phyloP scores from a whole-genome alignment of 805 yeast genomes.

The Zygoascus biomembranicola region DNA sequence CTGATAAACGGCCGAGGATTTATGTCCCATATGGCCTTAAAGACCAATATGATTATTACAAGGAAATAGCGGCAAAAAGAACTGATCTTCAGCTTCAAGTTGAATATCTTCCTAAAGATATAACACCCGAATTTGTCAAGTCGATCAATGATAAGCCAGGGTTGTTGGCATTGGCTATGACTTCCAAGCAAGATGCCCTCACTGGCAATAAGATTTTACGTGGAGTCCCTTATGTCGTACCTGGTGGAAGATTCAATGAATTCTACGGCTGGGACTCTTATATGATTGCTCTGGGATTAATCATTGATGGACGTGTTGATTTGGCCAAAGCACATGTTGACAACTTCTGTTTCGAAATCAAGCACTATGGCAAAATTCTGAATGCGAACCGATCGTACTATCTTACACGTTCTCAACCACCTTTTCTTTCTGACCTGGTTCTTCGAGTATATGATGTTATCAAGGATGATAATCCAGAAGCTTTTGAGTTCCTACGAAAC shows the following conservation, averaged over 20 bases:
- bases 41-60: slow-evolving; percentile 68
- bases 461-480: slow-evolving; percentile 24
- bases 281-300: slow-evolving; percentile 77
- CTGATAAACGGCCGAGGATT: slow-evolving; percentile 60
- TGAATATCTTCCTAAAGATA: slow-evolving; percentile 62
- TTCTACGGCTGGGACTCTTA: slow-evolving; percentile 98
- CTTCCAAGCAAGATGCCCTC: slow-evolving; percentile 40
- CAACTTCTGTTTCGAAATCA: slow-evolving; percentile 83
- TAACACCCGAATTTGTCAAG: slow-evolving; percentile 70
- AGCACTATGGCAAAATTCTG: slow-evolving; percentile 83
- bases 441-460: slow-evolving; percentile 55
- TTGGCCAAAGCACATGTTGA: slow-evolving; percentile 86
- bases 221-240: slow-evolving; percentile 85
- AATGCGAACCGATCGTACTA: slow-evolving; percentile 93
- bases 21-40: slow-evolving; percentile 63
- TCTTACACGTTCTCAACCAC: slow-evolving; percentile 90
- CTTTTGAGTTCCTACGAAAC: slow-evolving; percentile 53
- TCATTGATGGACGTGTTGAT: slow-evolving; percentile 55
- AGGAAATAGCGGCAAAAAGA: slow-evolving; percentile 41
- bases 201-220: slow-evolving; percentile 43
- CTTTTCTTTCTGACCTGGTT: slow-evolving; percentile 91
- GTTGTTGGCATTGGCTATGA: slow-evolving; percentile 69
- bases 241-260: slow-evolving; percentile 96
- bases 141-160: slow-evolving; percentile 82
- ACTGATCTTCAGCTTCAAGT: slow-evolving; percentile 62